These are phyloP conservation scores for Cubamyces sp. DNA, from an alignment of 768 basidiomycete genomes.

Conservation along the genomic window DNA sequence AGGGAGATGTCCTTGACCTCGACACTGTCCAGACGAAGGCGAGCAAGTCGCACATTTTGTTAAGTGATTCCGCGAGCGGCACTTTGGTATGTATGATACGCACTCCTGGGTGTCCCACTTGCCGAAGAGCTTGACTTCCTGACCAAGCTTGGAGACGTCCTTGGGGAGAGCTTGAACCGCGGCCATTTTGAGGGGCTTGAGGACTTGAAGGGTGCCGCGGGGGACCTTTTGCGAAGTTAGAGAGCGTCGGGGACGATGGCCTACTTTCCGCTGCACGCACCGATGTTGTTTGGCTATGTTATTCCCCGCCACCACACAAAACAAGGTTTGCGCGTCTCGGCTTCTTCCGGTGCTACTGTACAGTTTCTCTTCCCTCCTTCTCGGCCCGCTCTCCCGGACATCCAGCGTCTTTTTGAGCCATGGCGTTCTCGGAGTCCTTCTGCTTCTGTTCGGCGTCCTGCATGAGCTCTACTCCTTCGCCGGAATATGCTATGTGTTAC, in stretches of 20 bases:
- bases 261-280: conserved; percentile 23
- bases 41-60: background rate
- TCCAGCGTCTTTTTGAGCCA: no score
- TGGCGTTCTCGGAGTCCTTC: background rate
- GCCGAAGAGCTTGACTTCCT: conserved; percentile 95
- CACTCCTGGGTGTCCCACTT: conserved; percentile 99
- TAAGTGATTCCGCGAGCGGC: conserved; percentile 9
- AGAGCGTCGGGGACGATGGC: conserved; percentile 28
- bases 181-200: conserved; percentile 50
- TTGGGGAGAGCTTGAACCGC: conserved; percentile 73
- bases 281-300: conserved; percentile 51
- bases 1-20: conserved; percentile 99
- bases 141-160: conserved; percentile 79
- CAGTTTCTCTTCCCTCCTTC: conserved; percentile 17
- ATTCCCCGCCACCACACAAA: conserved; percentile 35
- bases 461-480: no score
- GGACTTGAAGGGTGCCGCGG: conserved; percentile 27
- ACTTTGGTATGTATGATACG: conserved; percentile 40
- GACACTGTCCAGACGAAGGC: conserved; percentile 55
- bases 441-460: background rate
- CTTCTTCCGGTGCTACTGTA: conserved; percentile 28
- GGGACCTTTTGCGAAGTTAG: conserved; percentile 27
- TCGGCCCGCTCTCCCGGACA: conserved; percentile 4
- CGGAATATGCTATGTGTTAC: no score
- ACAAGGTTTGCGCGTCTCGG: conserved; percentile 35